Conservation (phyloP, 208 protist species). For the Leishmania tarentolae region DNA sequence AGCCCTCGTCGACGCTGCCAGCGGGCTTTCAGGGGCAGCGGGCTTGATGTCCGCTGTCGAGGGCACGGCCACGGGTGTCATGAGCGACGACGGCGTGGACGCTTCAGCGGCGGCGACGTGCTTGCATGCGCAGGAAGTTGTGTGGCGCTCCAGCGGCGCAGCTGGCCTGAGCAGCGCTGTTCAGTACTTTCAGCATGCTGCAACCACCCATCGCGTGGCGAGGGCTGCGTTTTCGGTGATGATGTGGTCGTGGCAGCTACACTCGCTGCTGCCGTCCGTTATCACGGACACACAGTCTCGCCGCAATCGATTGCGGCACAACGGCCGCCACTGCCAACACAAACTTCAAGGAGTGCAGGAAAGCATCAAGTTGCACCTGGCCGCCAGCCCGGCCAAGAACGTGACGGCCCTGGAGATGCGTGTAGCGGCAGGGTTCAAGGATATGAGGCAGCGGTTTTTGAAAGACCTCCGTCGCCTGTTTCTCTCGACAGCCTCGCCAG, state of each 20-base stretch:
- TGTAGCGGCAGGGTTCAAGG: slow-evolving; percentile 39
- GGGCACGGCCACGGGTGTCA: not conserved
- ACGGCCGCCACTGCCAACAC: slow-evolving; percentile 12
- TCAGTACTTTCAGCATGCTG: slow-evolving; percentile 51
- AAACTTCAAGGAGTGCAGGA: slow-evolving; percentile 7
- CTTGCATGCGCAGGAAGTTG: slow-evolving; percentile 43
- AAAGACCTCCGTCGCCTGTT: slow-evolving; percentile 50
- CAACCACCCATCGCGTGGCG: slow-evolving; percentile 32
- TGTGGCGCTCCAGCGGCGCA: slow-evolving; percentile 60
- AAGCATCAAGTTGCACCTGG: slow-evolving; percentile 32
- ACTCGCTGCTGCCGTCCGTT: slow-evolving; percentile 32
- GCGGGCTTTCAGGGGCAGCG: not conserved
- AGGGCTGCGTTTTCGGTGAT: slow-evolving; percentile 49
- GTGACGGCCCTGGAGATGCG: slow-evolving; percentile 23
- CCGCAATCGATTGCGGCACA: slow-evolving; percentile 15
- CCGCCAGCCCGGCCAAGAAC: slow-evolving; percentile 19
- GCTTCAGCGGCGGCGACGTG: slow-evolving; percentile 12
- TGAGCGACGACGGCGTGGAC: not conserved
- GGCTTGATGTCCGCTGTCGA: not conserved
- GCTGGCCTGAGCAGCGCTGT: slow-evolving; percentile 31
- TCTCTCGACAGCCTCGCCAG: slow-evolving; percentile 3
- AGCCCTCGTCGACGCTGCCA: not conserved
- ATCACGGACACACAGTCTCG: slow-evolving; percentile 15
- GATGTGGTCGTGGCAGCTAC: slow-evolving; percentile 65
- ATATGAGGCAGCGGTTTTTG: slow-evolving; percentile 38